Evolutionary conservation across 345 rosid species (phyloP).

Genomic region (Salix koriyanagi): DNA sequence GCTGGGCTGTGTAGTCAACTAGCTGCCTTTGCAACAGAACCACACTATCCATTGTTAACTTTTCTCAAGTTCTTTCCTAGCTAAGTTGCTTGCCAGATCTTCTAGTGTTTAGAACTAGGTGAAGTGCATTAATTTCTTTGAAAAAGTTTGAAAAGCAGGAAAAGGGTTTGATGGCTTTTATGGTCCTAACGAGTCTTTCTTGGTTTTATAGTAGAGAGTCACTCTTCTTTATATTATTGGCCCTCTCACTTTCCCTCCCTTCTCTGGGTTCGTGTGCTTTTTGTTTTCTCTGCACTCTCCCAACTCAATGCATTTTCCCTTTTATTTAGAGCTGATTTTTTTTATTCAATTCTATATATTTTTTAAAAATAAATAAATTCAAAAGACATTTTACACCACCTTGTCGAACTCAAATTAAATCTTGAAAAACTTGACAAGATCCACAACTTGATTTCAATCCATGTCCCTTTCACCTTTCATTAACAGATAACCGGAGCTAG

Average conservation of each 20-base stretch:
- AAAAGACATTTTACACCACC: too few species aligned
- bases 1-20: constrained; percentile 37
- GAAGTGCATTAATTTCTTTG: not conserved
- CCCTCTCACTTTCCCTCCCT: not conserved
- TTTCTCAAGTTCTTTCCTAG: not conserved
- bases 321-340: too few species aligned
- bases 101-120: not conserved
- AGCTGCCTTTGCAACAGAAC: constrained; percentile 48
- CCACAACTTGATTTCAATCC: constrained; percentile 21
- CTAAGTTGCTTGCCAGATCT: constrained; percentile 24
- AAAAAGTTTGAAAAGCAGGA: constrained; percentile 9
- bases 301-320: too few species aligned
- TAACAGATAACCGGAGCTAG: not conserved
- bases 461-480: constrained; percentile 9
- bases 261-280: constrained; percentile 1
- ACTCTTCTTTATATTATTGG: constrained; percentile 6
- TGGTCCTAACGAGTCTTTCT: constrained; percentile 28
- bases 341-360: too few species aligned
- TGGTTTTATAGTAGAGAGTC: constrained; percentile 13
- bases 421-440: constrained; percentile 6
- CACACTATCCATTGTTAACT: constrained; percentile 38
- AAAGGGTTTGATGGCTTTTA: constrained; percentile 8
- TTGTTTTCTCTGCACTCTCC: not conserved
- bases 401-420: not conserved
- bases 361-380: too few species aligned